Percentiles rank a stretch among this genome's conserved stretches.
These are phyloP conservation scores for Suillus occidentalis DNA, from an alignment of 768 basidiomycete species.

Conservation along the genomic window DNA sequence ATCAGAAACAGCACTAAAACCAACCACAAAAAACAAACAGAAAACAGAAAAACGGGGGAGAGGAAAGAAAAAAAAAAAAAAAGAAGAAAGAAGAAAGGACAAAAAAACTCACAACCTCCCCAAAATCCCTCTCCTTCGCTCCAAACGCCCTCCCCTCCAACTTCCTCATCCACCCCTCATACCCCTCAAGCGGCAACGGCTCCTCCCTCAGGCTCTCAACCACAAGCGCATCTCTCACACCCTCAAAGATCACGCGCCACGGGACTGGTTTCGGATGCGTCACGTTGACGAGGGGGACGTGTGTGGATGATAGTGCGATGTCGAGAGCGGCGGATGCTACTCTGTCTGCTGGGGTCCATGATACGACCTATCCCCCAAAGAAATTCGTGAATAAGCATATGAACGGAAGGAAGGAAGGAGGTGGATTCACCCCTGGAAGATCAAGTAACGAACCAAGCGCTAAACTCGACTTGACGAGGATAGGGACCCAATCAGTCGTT, in stretches of 20 bases:
- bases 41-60: too few species aligned
- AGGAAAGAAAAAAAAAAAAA: too few species aligned
- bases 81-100: too few species aligned
- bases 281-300: constrained; percentile 31
- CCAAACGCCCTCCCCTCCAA: constrained; percentile 21
- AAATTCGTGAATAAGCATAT: too few species aligned
- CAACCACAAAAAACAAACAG: too few species aligned
- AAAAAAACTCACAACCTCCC: neutral
- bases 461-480: constrained; percentile 30
- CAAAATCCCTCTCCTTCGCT: constrained; percentile 3
- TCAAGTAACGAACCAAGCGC: constrained; percentile 23
- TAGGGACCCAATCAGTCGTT: constrained; percentile 33
- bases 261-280: constrained; percentile 35
- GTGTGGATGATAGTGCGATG: constrained; percentile 22
- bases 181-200: constrained; percentile 20
- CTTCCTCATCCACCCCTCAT: constrained; percentile 28
- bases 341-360: constrained; percentile 44
- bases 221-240: constrained; percentile 18
- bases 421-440: constrained; percentile 3
- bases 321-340: constrained; percentile 36
- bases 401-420: too few species aligned
- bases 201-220: neutral
- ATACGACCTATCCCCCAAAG: too few species aligned
- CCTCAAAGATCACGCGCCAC: constrained; percentile 27
- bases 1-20: neutral